Base-by-base conservation (phyloP, 805 yeast species). In the Lipomyces kockii region DNA sequence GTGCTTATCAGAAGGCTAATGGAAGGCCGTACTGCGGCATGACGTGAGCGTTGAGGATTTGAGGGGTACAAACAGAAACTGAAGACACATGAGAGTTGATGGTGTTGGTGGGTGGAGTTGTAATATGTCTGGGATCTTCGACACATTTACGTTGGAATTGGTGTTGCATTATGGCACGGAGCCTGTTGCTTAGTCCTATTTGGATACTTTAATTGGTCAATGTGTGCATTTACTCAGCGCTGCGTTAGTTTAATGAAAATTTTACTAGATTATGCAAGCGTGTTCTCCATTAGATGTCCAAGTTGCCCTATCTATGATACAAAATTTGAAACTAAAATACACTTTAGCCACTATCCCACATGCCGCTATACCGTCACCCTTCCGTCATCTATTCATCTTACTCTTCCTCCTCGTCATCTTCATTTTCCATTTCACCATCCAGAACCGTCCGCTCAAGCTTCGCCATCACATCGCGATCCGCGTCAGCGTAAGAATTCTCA, bases 1-100 rank as follows among this genome's bases (percentile, higher is more conserved):
- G 99, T 75, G 74, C 79, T 2, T 86, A 83, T 71, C 99, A 94
- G 76, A 87, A 89, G 2, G 75, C 75, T 1, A 81, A 85, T 66
- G 97, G 93, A 0, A 82, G 97, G 70, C 89, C 89, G 3, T 93
- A 96, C 92, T 94, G 98, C 73, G 80, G 79, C 43, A 65, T 81
- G 77, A 77, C 79, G 53, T 82, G 68, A 74, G 32, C 3, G 49
- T 9, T 39, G 60, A 27, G 37, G 17, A n/a, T 2, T 20, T 12
- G 11, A 32, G 17, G 27, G 43, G 17, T n/a, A 5, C 49, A 6
- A 12, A 17, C 1, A 7, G 49, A n/a, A 8, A 25, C 17, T 58
- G 22, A 56, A 56, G 25, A 56, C 11, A 12, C 22, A 29, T 56
- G 1, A 12, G 37, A 32, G 2, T 32, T 8, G 53, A n/a, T 20